Evolutionary conservation across 371 early-diverging fungal genomes (phyloP), one percentile per base, ranked within the genome.

Genomic region (Rhizomucor pusillus): DNA sequence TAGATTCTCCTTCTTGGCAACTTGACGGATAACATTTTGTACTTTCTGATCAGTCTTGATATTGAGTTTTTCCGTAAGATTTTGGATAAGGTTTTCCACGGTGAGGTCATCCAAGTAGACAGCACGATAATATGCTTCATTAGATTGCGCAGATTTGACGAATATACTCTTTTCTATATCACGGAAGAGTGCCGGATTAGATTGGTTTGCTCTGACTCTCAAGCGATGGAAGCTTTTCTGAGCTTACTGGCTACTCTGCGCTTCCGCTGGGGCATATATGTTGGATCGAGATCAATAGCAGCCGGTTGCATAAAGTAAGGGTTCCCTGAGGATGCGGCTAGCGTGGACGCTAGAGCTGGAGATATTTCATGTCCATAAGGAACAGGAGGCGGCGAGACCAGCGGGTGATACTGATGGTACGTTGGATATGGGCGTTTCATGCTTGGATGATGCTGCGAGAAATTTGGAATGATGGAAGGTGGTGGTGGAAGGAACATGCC

Each of bases 51-150:
- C 14, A 9, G 45, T 14, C 5, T 19, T 14, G 20, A 75, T 65
- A 40, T 72, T 46, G 46, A 84, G 52, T 48, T 80, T 81, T 10
- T 66, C 58, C 13, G 69, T 39, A 7, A 65, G 41, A 16, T 62
- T 61, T 13, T 59, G 54, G 6, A 63, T 67, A 14, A 84, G 52
- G 13, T 79, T 72, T 14, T 57, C 47, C 13, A 76, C 65, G 1
- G 79, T 79, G 5, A 67, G 59, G 9, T 70, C 59, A 34, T 84
- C 79, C 2, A 84, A 67, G 47, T 84, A 84, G 13, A 81, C 60
- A 1, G 84, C 84, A 10, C 79, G 69, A 47, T 75, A 69, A 1
- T 70, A 16, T 19, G 13, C 13, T 5, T 54, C 47, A 36, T 78
- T 78, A 25, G 65, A 63, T 12, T 48, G 43, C 0, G 65, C 63